phyloP scores from a whole-genome alignment of 345 rosid genomes.

The Populus davidiana region DNA sequence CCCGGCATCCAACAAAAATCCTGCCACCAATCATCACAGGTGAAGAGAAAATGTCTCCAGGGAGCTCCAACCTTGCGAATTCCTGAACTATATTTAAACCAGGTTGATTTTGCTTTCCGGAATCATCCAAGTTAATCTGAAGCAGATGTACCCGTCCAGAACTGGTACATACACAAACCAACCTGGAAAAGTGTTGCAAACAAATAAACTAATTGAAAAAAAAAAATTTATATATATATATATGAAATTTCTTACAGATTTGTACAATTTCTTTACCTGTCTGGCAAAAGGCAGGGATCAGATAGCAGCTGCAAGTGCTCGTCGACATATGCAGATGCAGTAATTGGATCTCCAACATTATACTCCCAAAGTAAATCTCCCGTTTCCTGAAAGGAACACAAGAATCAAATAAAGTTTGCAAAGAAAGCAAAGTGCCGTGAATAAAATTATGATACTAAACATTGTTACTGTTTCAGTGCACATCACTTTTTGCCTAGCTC shows the following conservation, averaged over 20 bases:
- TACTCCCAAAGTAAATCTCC: conserved; percentile 70
- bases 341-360: conserved; percentile 65
- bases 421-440: neutral
- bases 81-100: conserved; percentile 42
- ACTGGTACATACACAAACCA: conserved; percentile 70
- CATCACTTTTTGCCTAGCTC: too few relatives aligned
- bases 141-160: conserved; percentile 61
- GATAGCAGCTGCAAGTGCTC: conserved; percentile 60
- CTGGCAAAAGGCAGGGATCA: conserved; percentile 31
- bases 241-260: neutral
- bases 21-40: conserved; percentile 90
- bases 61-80: conserved; percentile 49
- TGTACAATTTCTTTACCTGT: conserved; percentile 46
- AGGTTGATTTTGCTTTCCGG: conserved; percentile 22
- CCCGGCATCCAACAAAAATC: conserved; percentile 87
- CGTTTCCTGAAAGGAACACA: conserved; percentile 48
- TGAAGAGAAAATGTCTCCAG: conserved; percentile 79
- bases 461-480: neutral
- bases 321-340: conserved; percentile 83
- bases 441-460: neutral
- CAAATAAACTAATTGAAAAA: neutral
- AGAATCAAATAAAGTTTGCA: neutral
- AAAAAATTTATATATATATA: too few relatives aligned
- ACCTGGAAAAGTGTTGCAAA: conserved; percentile 41
- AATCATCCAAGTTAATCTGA: conserved; percentile 30